These are phyloP conservation scores for Fraxinus xanthoxyloides DNA, from an alignment of 305 asterid genomes.

Conservation along the genomic window DNA sequence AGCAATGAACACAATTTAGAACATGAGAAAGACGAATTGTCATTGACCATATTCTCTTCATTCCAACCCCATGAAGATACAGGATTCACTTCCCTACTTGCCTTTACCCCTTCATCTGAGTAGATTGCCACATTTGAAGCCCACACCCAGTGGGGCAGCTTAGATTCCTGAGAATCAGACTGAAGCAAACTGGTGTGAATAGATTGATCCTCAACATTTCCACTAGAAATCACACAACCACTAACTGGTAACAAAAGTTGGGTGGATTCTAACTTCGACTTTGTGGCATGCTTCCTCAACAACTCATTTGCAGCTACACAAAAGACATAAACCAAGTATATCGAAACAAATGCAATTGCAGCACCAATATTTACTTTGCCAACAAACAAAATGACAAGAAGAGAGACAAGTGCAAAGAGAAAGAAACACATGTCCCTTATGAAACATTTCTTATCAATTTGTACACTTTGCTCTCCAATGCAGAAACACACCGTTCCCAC, in stretches of 20 bases:
- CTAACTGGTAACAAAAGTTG: conserved; percentile 47
- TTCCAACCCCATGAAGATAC: conserved; percentile 68
- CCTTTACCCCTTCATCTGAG: conserved; percentile 41
- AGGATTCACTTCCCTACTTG: conserved; percentile 15
- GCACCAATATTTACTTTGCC: conserved; percentile 63
- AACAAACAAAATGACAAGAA: conserved; percentile 44
- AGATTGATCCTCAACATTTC: conserved; percentile 24
- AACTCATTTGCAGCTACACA: conserved; percentile 62
- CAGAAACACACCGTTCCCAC: conserved; percentile 62
- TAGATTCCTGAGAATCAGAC: conserved; percentile 28
- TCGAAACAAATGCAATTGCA: conserved; percentile 54
- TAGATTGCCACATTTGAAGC: conserved; percentile 51
- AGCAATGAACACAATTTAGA: conserved; percentile 45
- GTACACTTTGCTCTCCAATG: conserved; percentile 42
- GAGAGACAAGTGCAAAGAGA: conserved; percentile 43
- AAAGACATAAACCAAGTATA: conserved; percentile 57
- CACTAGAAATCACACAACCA: conserved; percentile 13
- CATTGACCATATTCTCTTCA: conserved; percentile 28
- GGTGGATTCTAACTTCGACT: conserved; percentile 27
- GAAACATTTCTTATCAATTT: conserved; percentile 73
- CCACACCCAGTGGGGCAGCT: conserved; percentile 76
- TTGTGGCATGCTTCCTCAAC: conserved; percentile 25
- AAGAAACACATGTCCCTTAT: conserved; percentile 69
- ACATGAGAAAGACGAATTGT: conserved; percentile 38
- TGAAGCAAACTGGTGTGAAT: conserved; percentile 22